phyloP scores from a whole-genome alignment of 495 filamentous ascomycete genomes.

The Hypomontagnella monticulosa region DNA sequence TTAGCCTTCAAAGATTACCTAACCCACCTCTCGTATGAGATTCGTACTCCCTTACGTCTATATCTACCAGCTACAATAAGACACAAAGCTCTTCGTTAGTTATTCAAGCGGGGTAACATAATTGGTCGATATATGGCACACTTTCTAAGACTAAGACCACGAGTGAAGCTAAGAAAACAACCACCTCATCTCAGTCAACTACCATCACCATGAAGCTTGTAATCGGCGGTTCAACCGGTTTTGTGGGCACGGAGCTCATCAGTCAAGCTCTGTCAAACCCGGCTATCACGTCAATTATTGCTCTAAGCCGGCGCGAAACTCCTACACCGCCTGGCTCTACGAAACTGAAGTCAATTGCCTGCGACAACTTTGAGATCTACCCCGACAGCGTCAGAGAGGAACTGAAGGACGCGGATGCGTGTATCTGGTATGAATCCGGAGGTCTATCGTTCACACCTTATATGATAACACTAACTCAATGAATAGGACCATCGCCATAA shows the following conservation, averaged over 20 bases:
- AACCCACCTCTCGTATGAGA: too few species aligned
- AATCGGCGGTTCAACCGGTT: conserved; percentile 60
- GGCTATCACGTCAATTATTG: conserved; percentile 55
- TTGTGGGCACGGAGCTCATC: conserved; percentile 54
- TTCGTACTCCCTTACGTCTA: too few species aligned
- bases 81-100: too few species aligned
- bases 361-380: conserved; percentile 57
- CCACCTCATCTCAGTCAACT: neutral
- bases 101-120: too few species aligned
- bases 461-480: neutral
- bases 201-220: conserved; percentile 60
- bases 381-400: conserved; percentile 52
- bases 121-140: too few species aligned
- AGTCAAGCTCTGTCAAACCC: conserved; percentile 51
- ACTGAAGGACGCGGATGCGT: conserved; percentile 59
- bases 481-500: conserved; percentile 56
- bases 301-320: conserved; percentile 48
- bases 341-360: conserved; percentile 55
- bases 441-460: neutral
- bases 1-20: too few species aligned
- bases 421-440: conserved; percentile 57
- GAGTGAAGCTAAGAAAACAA: neutral
- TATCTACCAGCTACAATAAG: too few species aligned
- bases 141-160: too few species aligned
- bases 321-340: conserved; percentile 11